A percentile compares a stretch with the other conserved stretches of the same genome.
Conservation (phyloP, 148 eudicot species). For the Rhododendron ovatum region DNA sequence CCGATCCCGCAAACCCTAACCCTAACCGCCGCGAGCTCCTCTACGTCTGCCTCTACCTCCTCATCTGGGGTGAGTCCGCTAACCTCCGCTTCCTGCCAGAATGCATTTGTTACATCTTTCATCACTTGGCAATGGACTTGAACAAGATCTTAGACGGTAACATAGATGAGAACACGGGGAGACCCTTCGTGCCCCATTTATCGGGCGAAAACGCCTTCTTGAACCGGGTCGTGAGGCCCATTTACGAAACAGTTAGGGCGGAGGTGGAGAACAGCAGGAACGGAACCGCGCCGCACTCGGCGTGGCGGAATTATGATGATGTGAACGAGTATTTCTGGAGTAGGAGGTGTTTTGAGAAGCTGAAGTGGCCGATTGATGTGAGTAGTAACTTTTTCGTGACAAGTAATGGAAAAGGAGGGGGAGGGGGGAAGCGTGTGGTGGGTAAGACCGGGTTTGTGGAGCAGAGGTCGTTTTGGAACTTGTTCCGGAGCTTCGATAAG, state of each 20-base stretch:
- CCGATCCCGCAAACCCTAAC: background rate
- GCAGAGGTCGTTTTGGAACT: constrained; percentile 81
- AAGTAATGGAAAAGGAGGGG: constrained; percentile 14
- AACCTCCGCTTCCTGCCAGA: constrained; percentile 70
- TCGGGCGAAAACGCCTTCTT: constrained; percentile 56
- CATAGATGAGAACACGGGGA: constrained; percentile 70
- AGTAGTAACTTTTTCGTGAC: constrained; percentile 62
- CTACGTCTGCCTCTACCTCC: constrained; percentile 51
- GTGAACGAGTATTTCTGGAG: constrained; percentile 88
- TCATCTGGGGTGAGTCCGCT: constrained; percentile 85
- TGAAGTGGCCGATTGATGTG: constrained; percentile 68
- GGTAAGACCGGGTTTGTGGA: constrained; percentile 92
- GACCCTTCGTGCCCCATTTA: constrained; percentile 47
- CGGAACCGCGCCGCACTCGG: constrained; percentile 72
- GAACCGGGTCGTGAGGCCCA: constrained; percentile 53
- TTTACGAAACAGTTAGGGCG: constrained; percentile 50
- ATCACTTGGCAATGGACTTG: constrained; percentile 67
- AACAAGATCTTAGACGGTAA: constrained; percentile 62
- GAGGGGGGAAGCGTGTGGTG: constrained; percentile 31
- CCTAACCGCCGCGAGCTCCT: constrained; percentile 51
- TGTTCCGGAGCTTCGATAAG: constrained; percentile 72
- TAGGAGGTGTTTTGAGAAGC: constrained; percentile 71
- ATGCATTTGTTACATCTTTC: constrained; percentile 61
- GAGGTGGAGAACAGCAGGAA: constrained; percentile 63
- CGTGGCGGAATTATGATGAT: constrained; percentile 86